Percentiles rank a stretch among this genome's conserved stretches.
Evolutionary conservation across 2,329 filamentous ascomycete genomes (phyloP).

Genomic region (Botryotinia convoluta): DNA sequence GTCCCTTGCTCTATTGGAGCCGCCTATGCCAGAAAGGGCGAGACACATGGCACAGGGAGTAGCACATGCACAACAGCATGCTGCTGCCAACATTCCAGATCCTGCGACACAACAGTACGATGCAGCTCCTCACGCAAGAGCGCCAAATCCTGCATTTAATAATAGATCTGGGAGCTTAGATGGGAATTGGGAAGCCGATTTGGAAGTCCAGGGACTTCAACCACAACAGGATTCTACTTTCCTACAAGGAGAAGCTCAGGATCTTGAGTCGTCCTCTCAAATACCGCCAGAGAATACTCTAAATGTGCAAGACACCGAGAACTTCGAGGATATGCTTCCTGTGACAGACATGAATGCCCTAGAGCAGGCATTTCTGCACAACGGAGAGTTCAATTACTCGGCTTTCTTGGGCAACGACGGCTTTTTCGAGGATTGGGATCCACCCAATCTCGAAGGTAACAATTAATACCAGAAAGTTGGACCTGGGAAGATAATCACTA

Average conservation of each 20-base stretch:
- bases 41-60: not conserved
- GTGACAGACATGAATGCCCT: not conserved
- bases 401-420: not conserved
- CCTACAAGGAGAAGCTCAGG: not conserved
- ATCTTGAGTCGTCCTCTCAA: not conserved
- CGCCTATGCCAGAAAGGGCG: rapidly evolving
- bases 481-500: not conserved
- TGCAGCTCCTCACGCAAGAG: no score
- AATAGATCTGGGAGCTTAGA: not conserved
- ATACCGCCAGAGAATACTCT: not conserved
- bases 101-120: not conserved
- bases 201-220: rapidly evolving
- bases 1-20: rapidly evolving
- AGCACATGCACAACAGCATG: not conserved
- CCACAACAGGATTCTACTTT: rapidly evolving
- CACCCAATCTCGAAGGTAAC: not conserved
- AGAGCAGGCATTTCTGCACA: not conserved
- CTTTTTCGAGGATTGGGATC: not conserved
- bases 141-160: not conserved
- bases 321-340: no score
- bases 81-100: rapidly evolving
- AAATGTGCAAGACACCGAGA: rapidly evolving
- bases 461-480: not conserved
- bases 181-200: not conserved
- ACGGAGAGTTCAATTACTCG: not conserved